Conservation (phyloP, 2,329 filamentous ascomycete genomes). For the Neofusicoccum ribis region DNA sequence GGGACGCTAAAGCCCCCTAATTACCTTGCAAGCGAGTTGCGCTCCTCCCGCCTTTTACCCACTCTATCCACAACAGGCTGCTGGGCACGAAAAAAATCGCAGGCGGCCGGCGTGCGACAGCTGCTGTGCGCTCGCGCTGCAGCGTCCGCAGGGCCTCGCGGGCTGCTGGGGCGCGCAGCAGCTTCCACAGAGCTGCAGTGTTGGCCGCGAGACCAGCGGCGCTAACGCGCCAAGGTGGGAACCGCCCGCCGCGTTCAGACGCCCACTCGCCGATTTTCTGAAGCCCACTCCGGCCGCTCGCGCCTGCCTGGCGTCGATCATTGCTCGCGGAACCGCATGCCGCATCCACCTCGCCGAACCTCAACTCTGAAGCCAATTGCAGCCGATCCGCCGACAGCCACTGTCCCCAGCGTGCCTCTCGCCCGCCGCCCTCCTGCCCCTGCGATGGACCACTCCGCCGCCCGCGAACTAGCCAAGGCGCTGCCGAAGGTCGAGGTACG, state of each 20-base stretch:
- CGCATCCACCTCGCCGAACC: constrained; percentile 5
- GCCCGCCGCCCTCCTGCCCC: neutral
- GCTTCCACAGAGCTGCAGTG: neutral
- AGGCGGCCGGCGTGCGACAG: neutral
- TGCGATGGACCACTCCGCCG: constrained; percentile 8
- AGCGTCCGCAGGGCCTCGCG: neutral
- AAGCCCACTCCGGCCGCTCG: too few species aligned
- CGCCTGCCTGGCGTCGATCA: neutral
- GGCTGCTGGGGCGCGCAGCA: neutral
- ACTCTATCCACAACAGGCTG: neutral
- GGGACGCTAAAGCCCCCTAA: neutral
- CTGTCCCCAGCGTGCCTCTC: too few species aligned
- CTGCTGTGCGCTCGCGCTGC: constrained; percentile 3
- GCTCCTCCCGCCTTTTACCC: neutral
- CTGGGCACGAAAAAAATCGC: neutral
- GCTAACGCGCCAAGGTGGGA: constrained; percentile 1
- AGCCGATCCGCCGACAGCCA: neutral
- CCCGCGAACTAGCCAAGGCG: constrained; percentile 31
- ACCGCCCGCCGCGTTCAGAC: constrained; percentile 5
- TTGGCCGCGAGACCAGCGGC: neutral
- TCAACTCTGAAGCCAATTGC: neutral
- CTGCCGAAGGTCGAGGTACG: constrained; percentile 48
- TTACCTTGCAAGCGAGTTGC: neutral
- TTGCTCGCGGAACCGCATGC: constrained; percentile 3
- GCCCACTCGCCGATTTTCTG: constrained; percentile 13